Evolutionary conservation across 2,329 filamentous ascomycete species (phyloP).

Genomic region (Periconia sp.): DNA sequence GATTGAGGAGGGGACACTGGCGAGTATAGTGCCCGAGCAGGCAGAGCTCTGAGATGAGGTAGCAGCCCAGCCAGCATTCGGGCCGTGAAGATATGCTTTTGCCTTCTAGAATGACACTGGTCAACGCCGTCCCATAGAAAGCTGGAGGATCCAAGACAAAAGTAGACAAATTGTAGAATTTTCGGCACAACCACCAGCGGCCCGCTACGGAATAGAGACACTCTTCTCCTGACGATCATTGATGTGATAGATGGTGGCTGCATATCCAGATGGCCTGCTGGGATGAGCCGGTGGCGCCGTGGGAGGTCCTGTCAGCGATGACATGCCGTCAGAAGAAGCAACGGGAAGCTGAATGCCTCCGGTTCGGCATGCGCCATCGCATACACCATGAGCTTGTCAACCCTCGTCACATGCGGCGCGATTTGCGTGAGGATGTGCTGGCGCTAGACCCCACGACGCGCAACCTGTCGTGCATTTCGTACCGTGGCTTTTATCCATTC

Average conservation of each 20-base stretch:
- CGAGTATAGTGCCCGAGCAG: slow-evolving; percentile 77
- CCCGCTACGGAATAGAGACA: no score
- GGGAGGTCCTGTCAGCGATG: neutral
- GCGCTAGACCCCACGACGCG: slow-evolving; percentile 7
- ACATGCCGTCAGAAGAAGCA: slow-evolving; percentile 4
- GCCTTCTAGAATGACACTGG: no score
- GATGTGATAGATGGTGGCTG: no score
- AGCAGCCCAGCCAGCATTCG: no score
- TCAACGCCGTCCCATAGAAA: no score
- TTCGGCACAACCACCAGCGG: no score
- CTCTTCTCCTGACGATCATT: no score
- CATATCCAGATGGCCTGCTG: neutral
- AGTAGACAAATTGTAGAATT: no score
- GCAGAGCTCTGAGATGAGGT: slow-evolving; percentile 47
- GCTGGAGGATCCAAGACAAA: no score
- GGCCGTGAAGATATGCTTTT: no score
- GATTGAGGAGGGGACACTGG: slow-evolving; percentile 66
- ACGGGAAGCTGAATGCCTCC: neutral
- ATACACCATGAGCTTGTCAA: slow-evolving; percentile 8
- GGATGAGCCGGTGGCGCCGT: slow-evolving; percentile 5
- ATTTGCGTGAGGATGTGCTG: slow-evolving; percentile 5
- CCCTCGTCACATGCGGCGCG: slow-evolving; percentile 7
- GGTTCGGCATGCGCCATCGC: slow-evolving; percentile 1
- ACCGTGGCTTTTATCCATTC: slow-evolving; percentile 14
- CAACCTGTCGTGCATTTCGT: slow-evolving; percentile 15